These are phyloP conservation scores for Metarhizium robertsii DNA, from an alignment of 2,329 filamentous ascomycete genomes.

Conservation along the genomic window DNA sequence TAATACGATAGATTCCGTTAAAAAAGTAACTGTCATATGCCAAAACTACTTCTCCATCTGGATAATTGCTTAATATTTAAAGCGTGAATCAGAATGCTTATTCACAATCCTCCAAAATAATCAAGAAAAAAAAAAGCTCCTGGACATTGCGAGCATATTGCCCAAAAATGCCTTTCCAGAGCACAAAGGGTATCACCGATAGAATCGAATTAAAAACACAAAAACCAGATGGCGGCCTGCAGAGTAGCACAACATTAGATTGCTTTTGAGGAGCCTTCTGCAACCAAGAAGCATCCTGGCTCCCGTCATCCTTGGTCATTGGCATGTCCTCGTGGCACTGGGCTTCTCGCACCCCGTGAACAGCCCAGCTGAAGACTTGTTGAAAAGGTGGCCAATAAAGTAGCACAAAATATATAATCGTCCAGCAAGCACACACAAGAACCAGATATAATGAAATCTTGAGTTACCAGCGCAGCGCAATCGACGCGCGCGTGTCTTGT, in stretches of 20 bases:
- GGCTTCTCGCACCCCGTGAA: not conserved
- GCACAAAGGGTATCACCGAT: constrained; percentile 24
- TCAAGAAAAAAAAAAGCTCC: not conserved
- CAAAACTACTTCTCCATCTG: not conserved
- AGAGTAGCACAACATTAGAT: constrained; percentile 11
- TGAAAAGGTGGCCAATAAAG: constrained; percentile 4
- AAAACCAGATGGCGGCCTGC: constrained; percentile 7
- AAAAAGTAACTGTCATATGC: not conserved
- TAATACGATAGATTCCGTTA: not conserved
- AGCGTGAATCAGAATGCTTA: not conserved
- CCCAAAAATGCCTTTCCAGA: not conserved
- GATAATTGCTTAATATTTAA: not conserved
- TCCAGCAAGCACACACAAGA: constrained; percentile 12
- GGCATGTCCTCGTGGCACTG: not conserved
- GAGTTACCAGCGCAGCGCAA: constrained; percentile 13
- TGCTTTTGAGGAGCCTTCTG: not conserved
- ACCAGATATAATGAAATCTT: not conserved
- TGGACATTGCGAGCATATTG: not conserved
- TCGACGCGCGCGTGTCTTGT: constrained; percentile 19
- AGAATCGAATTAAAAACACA: constrained; percentile 20
- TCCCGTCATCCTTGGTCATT: not conserved
- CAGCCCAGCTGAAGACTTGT: constrained; percentile 13
- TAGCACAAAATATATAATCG: constrained; percentile 3
- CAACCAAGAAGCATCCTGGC: not conserved
- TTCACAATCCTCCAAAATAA: not conserved